Evolutionary conservation across 2,329 filamentous ascomycete genomes (phyloP), one percentile per base, ranked within the genome.

Genomic region (Fusarium odoratissimum): DNA sequence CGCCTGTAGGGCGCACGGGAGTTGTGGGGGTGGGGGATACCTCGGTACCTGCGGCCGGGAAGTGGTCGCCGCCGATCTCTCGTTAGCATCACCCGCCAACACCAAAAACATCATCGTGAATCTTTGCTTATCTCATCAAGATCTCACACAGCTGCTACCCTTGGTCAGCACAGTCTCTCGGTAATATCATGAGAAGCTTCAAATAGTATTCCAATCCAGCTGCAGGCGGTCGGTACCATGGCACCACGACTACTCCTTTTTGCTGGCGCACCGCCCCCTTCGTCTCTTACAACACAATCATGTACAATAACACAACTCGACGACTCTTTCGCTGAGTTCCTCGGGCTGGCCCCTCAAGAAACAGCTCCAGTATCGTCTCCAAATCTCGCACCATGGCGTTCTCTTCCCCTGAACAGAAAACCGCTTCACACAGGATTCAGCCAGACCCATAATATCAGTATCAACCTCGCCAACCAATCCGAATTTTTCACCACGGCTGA

Each of bases 401-500:
- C 86, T 9, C 82, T 91, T 12, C 83, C 87, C 1, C 76, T 90
- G 2, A 77, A 82, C 23, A 83, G 80, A 49, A 78, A 82, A n/a
- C 83, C 84, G 41, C 78, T 90, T 8, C 80, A 81, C 12, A 88
- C 87, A 0, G 86, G 88, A 33, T 83, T 88, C 76, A 88, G 87
- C n/a, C 88, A 89, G 68, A 79, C 79, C 17, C 84, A 86, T 71
- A 78, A 81, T 66, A 75, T 83, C 69, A 79, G 79, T 64, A 74
- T 83, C 45, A 70, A 75, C 48, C 66, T 81, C 35, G 65, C 76
- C 49, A 80, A 79, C 46, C 79, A 80, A 48, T 79, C 81, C 11
- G 82, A 84, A 37, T 89, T 90, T 76, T 86, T 90, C 78, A 85
- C 83, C 23, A 83, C 84, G 3, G 81, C 83, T 6, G 81, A 83